These are phyloP conservation scores for Solanum sejunctum DNA, from an alignment of 257 asterid genomes.

Conservation along the genomic window DNA sequence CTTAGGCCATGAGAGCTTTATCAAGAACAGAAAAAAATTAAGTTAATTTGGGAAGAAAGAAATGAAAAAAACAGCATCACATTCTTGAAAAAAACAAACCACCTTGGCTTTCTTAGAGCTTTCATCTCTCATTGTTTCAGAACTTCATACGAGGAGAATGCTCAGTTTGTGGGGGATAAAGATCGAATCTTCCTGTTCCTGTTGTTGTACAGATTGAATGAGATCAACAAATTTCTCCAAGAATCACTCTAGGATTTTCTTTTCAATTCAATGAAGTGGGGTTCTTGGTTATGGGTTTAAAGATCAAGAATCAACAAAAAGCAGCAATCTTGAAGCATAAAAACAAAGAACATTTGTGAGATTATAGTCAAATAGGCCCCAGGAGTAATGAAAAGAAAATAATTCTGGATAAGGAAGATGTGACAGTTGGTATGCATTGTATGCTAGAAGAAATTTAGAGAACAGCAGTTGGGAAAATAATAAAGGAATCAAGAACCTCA, in stretches of 20 bases:
- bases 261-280: background rate
- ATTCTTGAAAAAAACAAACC: slow-evolving; percentile 34
- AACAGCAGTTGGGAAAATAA: slow-evolving; percentile 7
- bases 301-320: slow-evolving; percentile 2
- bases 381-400: slow-evolving; percentile 19
- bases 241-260: slow-evolving; percentile 2
- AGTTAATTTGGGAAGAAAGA: slow-evolving; percentile 21
- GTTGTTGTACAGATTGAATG: background rate
- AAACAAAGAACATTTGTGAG: background rate
- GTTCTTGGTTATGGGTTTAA: background rate
- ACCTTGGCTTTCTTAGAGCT: slow-evolving; percentile 86
- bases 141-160: slow-evolving; percentile 28
- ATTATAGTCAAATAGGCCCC: background rate
- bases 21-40: slow-evolving; percentile 12
- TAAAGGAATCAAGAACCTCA: slow-evolving; percentile 3
- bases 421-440: slow-evolving; percentile 24
- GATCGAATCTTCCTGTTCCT: slow-evolving; percentile 16
- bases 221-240: background rate
- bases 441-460: slow-evolving; percentile 9
- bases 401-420: slow-evolving; percentile 6
- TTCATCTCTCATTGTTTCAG: slow-evolving; percentile 83
- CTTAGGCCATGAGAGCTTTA: slow-evolving; percentile 82
- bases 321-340: background rate
- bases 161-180: background rate
- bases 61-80: slow-evolving; percentile 12